These are phyloP conservation scores for Lathyrus sativus DNA, from an alignment of 306 rosid genomes.

Conservation along the genomic window DNA sequence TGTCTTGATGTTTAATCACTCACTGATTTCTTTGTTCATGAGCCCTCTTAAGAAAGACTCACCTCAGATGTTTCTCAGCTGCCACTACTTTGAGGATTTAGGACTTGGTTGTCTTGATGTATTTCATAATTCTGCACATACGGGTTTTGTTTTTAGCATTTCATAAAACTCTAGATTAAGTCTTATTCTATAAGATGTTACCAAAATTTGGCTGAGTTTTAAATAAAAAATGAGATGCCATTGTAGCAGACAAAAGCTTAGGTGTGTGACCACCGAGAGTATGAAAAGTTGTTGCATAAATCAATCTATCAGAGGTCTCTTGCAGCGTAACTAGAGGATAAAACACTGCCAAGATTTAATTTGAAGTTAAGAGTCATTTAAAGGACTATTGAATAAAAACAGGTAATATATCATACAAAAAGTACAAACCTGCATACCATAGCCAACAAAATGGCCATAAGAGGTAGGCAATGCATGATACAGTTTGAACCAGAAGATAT, in stretches of 20 bases:
- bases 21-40: too few species aligned
- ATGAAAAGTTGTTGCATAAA: slow-evolving; percentile 65
- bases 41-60: too few species aligned
- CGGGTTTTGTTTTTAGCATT: background rate
- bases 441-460: too few species aligned
- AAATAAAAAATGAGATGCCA: slow-evolving; percentile 35
- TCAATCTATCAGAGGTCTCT: slow-evolving; percentile 67
- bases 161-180: background rate
- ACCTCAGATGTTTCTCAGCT: too few species aligned
- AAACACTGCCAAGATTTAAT: slow-evolving; percentile 51
- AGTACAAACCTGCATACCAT: too few species aligned
- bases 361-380: slow-evolving; percentile 23
- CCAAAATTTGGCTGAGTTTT: background rate
- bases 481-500: too few species aligned
- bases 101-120: too few species aligned
- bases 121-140: too few species aligned
- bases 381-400: background rate
- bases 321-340: slow-evolving; percentile 82
- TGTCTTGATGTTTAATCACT: too few species aligned
- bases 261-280: slow-evolving; percentile 89
- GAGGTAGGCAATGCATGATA: too few species aligned
- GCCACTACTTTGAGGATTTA: too few species aligned
- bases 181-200: background rate
- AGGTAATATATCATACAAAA: too few species aligned
- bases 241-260: slow-evolving; percentile 81